Evolutionary conservation across 306 rosid genomes (phyloP), one percentile per base, ranked within the genome.

Genomic region (Pterocarpus santalinus): DNA sequence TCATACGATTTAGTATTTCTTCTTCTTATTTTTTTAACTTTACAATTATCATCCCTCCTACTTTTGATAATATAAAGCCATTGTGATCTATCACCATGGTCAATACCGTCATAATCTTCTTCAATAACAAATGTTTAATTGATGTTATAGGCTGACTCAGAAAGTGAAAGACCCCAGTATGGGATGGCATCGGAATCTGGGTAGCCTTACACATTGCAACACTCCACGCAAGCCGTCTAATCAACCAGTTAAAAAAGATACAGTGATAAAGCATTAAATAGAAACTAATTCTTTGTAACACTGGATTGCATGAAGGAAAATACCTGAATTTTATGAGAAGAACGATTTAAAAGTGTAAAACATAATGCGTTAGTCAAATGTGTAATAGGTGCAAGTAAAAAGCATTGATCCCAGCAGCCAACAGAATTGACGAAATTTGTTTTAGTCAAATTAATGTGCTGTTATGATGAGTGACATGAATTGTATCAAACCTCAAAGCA

Each of bases 381-480:
- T 14, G 47, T 34, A 61, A 60, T 69, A 44, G 17, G 5, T n/a
- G 69, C 70, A 47, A 74, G 79, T 60, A 80, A 80, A 49, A 22
- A 22, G 60, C 69, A 55, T 33, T 65, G 80, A 81, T 73, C 62
- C 65, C 46, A 46, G 5, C 9, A 60, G 28, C 5, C 34, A 33
- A 52, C 62, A 76, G 32, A 56, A 58, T 71, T 63, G 33, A 22
- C n/a, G 55, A 5, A 5, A 76, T 69, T 83, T 77, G 83, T 55
- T 58, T 44, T 83, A 72, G 86, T 83, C 79, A 77, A 82, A 77
- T 80, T 72, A 71, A 56, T 3, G 38, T 32, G 70, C 55, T 33
- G 17, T 77, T 64, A 77, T 83, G 69, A 38, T 44, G 11, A 44
- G 39, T 34, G 8, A 3, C 77, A 60, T 35, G 77, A 62, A 75